Evolutionary conservation across 306 rosid genomes (phyloP), one percentile per base, ranked within the genome.

Genomic region (Senna siamea): DNA sequence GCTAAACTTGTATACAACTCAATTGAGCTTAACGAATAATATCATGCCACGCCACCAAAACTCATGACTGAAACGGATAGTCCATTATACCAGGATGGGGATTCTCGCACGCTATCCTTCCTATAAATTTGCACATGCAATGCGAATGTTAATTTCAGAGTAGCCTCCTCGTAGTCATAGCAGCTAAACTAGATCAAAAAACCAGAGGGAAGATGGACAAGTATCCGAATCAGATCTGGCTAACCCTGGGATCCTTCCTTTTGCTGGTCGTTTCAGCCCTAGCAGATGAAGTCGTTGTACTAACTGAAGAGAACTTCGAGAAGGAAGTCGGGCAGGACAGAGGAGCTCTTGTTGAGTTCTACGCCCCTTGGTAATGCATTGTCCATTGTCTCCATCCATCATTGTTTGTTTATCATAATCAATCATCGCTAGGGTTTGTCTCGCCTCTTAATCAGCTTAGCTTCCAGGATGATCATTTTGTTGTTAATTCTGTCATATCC

Each of bases 261-360:
- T 76, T 92, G 72, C 68, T 89, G 6, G 71, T 66, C 43, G 38
- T 86, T 30, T 73, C 89, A 50, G 91, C 78, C 14, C 64, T 82
- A 5, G 98, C 98, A 2, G 96, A 95, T 79, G 98, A 95, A 66
- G 99, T 95, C 79, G 89, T 88, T 47, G 96, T 95, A 18, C 90
- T 95, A 3, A 84, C 96, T 0, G 90, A 87, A 84, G 91, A 82
- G 2, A 92, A 90, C 81, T 95, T 95, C 83, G 90, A 95, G 84
- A 86, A 87, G 77, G 97, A 90, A 79, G 91, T 95, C 63, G 99
- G 99, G 68, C 94, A 88, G 76, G 98, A 92, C 58, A 87, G 68
- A 80, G 91, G 89, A 81, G 96, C 98, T 82, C 97, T 95, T 66
- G 98, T 95, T 70, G 98, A 95, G 80, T 95, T 95, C 85, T 95